Base-by-base conservation (phyloP, 2,329 filamentous ascomycete genomes). In the Dactylellina parvicollis region DNA sequence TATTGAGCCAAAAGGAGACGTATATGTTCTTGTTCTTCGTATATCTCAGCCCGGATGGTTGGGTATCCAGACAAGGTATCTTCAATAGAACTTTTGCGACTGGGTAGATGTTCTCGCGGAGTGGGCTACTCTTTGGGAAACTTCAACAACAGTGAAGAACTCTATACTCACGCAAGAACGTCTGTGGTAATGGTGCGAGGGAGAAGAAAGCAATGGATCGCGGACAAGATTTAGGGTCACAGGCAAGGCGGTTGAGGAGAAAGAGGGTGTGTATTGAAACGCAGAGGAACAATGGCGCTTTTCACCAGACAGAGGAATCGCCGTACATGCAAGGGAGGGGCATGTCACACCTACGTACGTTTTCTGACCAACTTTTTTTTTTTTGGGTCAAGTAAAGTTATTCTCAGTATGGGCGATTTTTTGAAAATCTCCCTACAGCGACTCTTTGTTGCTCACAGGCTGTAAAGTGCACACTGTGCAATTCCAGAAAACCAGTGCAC, bases 311-410 rank as follows among this genome's bases (percentile, higher is more conserved):
- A 50, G 30, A 34, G 64, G 38, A 62, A 36, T 69, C 64, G 64
- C 54, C 47, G 64, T 61, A 38, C 46, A 60, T 61, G 57, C 66
- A 71, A 42, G 42, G 42, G 38, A 62, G 57, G 57, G 40, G 40
- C 28, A 62, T 71, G 57, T 71, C 44, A 64, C 49, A 71, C 57
- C 49, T 62, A 62, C 50, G 50, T 71, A 55, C 66, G 34, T 57
- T 61, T 56, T 50, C 47, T 64, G 36, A 32, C 34, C 59, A 54
- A 57, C 20, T 67, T 38, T 52, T 34, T 49, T 38, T 64, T 46
- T 38, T 49, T 55, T 61, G 24, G 4, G 20, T 26, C 12, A 16
- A n/a, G 20, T 34, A 20, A 38, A 36, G 9, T 61, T 54, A 24
- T 52, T 50, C 40, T 20, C 20, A 44, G 30, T 18, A 42, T 14